Conservation (phyloP, 139 green algal genomes). For the Diplosphaera chodatii region DNA sequence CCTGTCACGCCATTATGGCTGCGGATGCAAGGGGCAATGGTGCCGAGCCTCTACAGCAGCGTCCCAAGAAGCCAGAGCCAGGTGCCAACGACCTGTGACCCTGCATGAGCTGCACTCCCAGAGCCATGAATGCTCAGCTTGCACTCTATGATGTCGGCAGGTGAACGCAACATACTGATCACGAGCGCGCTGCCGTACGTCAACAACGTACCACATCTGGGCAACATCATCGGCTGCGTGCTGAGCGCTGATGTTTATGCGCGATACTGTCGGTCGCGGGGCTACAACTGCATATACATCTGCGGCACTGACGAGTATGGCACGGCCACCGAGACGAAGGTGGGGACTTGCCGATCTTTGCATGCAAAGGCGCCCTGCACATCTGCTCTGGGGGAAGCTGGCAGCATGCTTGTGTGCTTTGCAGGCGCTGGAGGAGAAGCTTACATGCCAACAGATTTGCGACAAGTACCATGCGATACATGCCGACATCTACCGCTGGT, state of each 20-base stretch:
- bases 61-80: neutral
- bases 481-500: slow-evolving; percentile 91
- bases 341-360: neutral
- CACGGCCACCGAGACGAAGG: slow-evolving; percentile 97
- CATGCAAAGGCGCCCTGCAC: too few species aligned
- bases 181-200: slow-evolving; percentile 96
- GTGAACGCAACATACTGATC: slow-evolving; percentile 67
- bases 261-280: slow-evolving; percentile 76
- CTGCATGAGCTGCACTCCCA: too few species aligned
- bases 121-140: too few species aligned
- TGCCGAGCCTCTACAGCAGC: neutral
- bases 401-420: neutral
- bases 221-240: slow-evolving; percentile 98
- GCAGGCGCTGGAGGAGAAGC: slow-evolving; percentile 88
- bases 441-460: slow-evolving; percentile 89
- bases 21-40: too few species aligned
- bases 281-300: slow-evolving; percentile 90
- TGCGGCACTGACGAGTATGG: slow-evolving; percentile 99
- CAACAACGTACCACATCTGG: slow-evolving; percentile 98
- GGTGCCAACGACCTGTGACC: neutral
- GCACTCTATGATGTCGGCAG: too few species aligned
- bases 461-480: slow-evolving; percentile 98
- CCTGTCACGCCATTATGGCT: too few species aligned
- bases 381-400: neutral
- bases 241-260: slow-evolving; percentile 91